Base-by-base conservation (phyloP, 805 yeast species). In the Cyberlindnera sargentensis region DNA sequence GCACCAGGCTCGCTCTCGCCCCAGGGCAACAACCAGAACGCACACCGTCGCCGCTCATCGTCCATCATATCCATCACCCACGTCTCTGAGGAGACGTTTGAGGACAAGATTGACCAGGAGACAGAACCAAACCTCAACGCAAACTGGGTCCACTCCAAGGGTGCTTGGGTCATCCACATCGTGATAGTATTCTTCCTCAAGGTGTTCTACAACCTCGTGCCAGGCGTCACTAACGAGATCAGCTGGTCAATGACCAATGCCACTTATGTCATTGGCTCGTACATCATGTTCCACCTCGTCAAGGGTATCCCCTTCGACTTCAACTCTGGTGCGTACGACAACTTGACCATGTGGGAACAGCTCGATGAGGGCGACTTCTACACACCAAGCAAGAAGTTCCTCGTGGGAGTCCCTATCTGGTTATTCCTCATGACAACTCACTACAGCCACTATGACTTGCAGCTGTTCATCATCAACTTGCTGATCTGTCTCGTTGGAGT, bases 301-400 rank as follows among this genome's bases (percentile, higher is more conserved):
- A 93, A 91, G 58, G 99, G 99, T 33, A 89, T 95, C 2, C 99
- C 99, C 0, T 93, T 91, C 61, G 99, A 93, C 56, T 90, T 91
- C 69, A 93, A 90, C 60, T 82, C 85, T 34, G 99, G 99, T 36
- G 98, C 97, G 0, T 93, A 84, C 65, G 99, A 91, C 61, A 82
- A 87, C 58, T 72, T 91, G 52, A 93, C 96, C 24, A 88, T 91
- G 97, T 91, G 99, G 99, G 99, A 91, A 65, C 99, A 91, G 65
- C 82, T 71, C 33, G 95, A 86, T 63, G 81, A 90, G 57, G 99
- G 98, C 46, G 97, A 89, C 60, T 95, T 89, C 64, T 91, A 90
- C 63, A 93, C 99, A 0, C 99, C 99, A 9, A 82, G 96, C 33
- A 90, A 93, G 71, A 91, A 91, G 65, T 91, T 89, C 60, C 70